Percentiles rank a stretch among this genome's conserved stretches.
Conservation (phyloP, 148 eudicot species). For the Camellia japonica region DNA sequence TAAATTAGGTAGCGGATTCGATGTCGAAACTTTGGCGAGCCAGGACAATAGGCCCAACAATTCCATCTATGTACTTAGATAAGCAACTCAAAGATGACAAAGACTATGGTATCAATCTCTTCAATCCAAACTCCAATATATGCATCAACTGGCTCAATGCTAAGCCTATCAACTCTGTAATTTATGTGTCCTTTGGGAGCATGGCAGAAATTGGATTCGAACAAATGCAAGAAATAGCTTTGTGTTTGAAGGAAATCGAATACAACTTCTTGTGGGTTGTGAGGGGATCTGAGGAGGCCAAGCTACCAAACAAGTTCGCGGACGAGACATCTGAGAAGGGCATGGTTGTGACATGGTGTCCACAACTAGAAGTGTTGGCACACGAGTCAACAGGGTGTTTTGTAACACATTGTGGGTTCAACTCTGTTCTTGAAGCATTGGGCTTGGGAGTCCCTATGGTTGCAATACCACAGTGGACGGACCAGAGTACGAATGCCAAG, state of each 20-base stretch:
- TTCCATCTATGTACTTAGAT: slow-evolving; percentile 34
- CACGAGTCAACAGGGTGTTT: slow-evolving; percentile 32
- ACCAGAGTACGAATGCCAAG: slow-evolving; percentile 57
- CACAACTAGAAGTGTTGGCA: slow-evolving; percentile 46
- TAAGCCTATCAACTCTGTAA: slow-evolving; percentile 42
- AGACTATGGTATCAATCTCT: slow-evolving; percentile 47
- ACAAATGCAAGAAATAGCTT: slow-evolving; percentile 52
- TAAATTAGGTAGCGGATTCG: slow-evolving; percentile 36
- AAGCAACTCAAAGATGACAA: slow-evolving; percentile 45
- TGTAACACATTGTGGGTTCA: slow-evolving; percentile 37
- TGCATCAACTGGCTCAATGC: slow-evolving; percentile 42
- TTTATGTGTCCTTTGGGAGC: slow-evolving; percentile 67
- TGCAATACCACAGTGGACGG: slow-evolving; percentile 53
- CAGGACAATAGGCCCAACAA: slow-evolving; percentile 45
- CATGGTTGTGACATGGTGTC: slow-evolving; percentile 48
- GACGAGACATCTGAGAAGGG: slow-evolving; percentile 25
- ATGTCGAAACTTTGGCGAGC: slow-evolving; percentile 40
- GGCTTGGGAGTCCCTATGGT: slow-evolving; percentile 54
- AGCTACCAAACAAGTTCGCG: slow-evolving; percentile 37
- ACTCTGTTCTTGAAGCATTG: slow-evolving; percentile 56
- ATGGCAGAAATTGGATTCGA: slow-evolving; percentile 23
- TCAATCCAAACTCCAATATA: slow-evolving; percentile 21
- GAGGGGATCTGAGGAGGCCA: slow-evolving; percentile 35
- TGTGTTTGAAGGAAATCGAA: slow-evolving; percentile 25
- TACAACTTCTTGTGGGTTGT: slow-evolving; percentile 59